Base-by-base conservation (phyloP, 805 yeast genomes). In the Lipomyces kockii region DNA sequence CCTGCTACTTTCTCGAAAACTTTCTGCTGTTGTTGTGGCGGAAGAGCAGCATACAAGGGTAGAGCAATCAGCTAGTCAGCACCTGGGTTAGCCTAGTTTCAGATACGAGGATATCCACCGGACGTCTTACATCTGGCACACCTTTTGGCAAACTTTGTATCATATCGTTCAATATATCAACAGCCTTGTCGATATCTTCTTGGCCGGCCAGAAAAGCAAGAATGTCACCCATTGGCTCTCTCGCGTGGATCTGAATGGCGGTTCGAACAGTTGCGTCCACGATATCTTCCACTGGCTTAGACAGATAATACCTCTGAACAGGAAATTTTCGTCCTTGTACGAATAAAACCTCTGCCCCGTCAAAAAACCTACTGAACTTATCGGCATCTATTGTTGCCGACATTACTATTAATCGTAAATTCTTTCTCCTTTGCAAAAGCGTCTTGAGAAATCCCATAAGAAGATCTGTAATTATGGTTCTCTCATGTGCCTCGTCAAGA, bases 401-500 rank as follows among this genome's bases (percentile, higher is more conserved):
- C 97, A 95, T 96, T 71, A 95, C 85, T 5, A 95, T 86, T 49
- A 92, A 82, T 73, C 87, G 84, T 71, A 95, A 83, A 67, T 85
- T 84, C 55, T 84, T 84, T 20, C 86, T 79, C 57, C 83, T 82
- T 8, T 75, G 75, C 11, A 89, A 74, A 51, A 95, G 80, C 53
- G 86, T 85, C 76, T 92, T 93, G 71, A 95, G 81, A 74, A 95
- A 90, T 2, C 98, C 99, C 81, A 95, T 83, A 22, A 95, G 82
- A 72, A 95, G 80, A 80, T 95, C 99, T 0, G 98, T 92, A 60
- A 93, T 80, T 1, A 95, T 89, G 0, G 98, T 94, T 76, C 99
- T 85, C 80, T 95, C 99, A 81, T 95, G 99, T 2, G 98, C 99
- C 81, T 95, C 99, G 82, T 95, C 99, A 60, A 95, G 87, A 57